phyloP scores from a whole-genome alignment of 306 rosid genomes.

The Mimosa bimucronata region DNA sequence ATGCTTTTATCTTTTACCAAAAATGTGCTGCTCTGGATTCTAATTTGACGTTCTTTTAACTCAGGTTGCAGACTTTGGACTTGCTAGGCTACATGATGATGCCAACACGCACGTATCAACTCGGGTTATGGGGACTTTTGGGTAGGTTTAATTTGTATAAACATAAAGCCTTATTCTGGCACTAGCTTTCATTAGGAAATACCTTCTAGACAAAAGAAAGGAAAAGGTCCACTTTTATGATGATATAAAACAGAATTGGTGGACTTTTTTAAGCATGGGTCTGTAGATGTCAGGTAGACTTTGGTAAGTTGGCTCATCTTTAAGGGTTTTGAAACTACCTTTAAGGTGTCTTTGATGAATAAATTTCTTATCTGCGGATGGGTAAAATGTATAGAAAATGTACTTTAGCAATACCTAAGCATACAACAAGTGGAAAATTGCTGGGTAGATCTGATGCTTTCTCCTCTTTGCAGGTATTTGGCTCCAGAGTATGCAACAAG shows the following conservation, averaged over 20 bases:
- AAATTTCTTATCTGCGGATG: not conserved
- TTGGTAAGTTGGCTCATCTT: not conserved
- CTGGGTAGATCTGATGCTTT: conserved; percentile 90
- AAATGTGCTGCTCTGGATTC: conserved; percentile 2
- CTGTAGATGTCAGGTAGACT: not conserved
- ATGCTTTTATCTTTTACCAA: not conserved
- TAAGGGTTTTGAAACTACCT: conserved; percentile 16
- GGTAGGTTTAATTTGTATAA: conserved; percentile 56
- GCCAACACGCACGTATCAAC: conserved; percentile 85
- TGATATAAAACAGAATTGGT: conserved; percentile 5
- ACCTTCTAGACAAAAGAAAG: not conserved
- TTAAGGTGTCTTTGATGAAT: not conserved
- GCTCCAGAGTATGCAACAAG: conserved; percentile 98
- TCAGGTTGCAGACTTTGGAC: conserved; percentile 98
- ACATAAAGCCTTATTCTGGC: not conserved
- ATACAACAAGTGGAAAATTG: conserved; percentile 91
- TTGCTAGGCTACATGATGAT: conserved; percentile 80
- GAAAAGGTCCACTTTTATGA: not conserved
- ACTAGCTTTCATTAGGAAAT: conserved; percentile 10
- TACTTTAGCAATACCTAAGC: conserved; percentile 27
- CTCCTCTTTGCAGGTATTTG: conserved; percentile 79
- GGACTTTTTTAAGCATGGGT: conserved; percentile 3
- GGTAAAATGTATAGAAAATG: not conserved
- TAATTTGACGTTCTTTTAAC: conserved; percentile 32
- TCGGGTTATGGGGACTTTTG: conserved; percentile 98